These are phyloP conservation scores for Pleurotus tuoliensis DNA, from an alignment of 768 basidiomycete species.

Conservation along the genomic window DNA sequence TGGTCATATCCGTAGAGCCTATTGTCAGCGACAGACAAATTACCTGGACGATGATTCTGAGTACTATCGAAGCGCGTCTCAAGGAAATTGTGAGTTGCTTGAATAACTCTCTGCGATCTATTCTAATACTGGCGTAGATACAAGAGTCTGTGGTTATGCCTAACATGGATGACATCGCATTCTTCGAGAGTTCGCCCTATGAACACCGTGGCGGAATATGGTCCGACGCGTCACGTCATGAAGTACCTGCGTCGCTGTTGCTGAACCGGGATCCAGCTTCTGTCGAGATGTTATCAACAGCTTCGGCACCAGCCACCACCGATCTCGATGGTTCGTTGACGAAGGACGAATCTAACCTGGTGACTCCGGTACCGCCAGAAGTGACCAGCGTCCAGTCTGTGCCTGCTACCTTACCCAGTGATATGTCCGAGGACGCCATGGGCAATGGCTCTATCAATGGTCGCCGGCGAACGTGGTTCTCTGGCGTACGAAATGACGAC, in stretches of 20 bases:
- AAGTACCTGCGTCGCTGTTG: conserved; percentile 20
- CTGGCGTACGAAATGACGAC: conserved; percentile 37
- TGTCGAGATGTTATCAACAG: conserved; percentile 29
- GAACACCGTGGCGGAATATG: conserved; percentile 85
- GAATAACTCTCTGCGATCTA: background rate
- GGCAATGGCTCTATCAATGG: conserved; percentile 18
- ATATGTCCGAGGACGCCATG: background rate
- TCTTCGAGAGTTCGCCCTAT: conserved; percentile 75
- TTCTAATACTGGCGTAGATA: conserved; percentile 48
- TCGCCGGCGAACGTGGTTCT: conserved; percentile 60
- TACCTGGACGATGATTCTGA: conserved; percentile 89
- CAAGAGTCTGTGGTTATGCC: conserved; percentile 92
- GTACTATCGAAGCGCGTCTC: conserved; percentile 84
- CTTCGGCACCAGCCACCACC: conserved; percentile 31
- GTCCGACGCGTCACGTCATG: conserved; percentile 62
- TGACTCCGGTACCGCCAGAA: background rate
- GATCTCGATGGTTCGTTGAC: background rate
- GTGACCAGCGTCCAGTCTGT: background rate
- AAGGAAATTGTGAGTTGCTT: conserved; percentile 71
- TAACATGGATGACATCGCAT: conserved; percentile 97
- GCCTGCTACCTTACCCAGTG: background rate
- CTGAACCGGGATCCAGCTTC: conserved; percentile 11
- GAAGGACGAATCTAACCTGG: background rate
- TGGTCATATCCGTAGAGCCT: conserved; percentile 88
- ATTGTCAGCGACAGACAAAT: conserved; percentile 93